Evolutionary conservation across 192 early-diverging fungal species (phyloP).

Genomic region (Pilobolus umbonatus): DNA sequence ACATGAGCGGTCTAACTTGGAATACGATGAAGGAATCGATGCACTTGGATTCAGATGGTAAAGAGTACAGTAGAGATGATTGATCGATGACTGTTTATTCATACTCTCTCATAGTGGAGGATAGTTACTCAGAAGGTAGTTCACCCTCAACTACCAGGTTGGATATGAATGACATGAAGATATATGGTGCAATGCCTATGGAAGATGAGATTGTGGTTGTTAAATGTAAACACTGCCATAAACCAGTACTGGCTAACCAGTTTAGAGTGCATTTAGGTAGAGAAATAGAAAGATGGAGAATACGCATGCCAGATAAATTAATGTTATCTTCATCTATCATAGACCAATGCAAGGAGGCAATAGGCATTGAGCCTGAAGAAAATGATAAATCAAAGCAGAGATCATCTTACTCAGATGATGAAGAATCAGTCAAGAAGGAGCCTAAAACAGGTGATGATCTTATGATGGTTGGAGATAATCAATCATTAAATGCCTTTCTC

Average conservation of each 20-base stretch:
- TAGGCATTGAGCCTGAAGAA: conserved; percentile 15
- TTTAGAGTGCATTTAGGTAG: conserved; percentile 61
- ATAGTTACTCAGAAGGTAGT: conserved; percentile 23
- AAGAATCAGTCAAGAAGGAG: conserved; percentile 3
- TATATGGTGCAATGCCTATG: conserved; percentile 52
- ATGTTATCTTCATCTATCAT: too few species aligned
- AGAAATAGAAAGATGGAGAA: neutral
- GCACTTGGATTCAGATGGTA: conserved; percentile 23
- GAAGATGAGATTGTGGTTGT: conserved; percentile 61
- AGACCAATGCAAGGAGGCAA: conserved; percentile 4
- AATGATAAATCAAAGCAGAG: conserved; percentile 11
- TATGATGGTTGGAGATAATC: neutral
- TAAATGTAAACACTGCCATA: conserved; percentile 59
- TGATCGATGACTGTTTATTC: neutral
- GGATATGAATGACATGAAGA: conserved; percentile 43
- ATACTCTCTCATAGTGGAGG: conserved; percentile 17
- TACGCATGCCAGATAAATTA: too few species aligned
- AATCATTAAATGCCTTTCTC: too few species aligned
- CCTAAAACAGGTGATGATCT: conserved; percentile 1
- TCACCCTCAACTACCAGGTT: conserved; percentile 33
- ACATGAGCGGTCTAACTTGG: conserved; percentile 24
- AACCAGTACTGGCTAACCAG: conserved; percentile 56
- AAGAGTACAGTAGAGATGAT: neutral
- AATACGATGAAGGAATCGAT: conserved; percentile 30
- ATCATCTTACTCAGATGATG: conserved; percentile 16